These are phyloP conservation scores for Dendrobium huoshanense DNA, from an alignment of 106 monocot genomes.

Conservation along the genomic window DNA sequence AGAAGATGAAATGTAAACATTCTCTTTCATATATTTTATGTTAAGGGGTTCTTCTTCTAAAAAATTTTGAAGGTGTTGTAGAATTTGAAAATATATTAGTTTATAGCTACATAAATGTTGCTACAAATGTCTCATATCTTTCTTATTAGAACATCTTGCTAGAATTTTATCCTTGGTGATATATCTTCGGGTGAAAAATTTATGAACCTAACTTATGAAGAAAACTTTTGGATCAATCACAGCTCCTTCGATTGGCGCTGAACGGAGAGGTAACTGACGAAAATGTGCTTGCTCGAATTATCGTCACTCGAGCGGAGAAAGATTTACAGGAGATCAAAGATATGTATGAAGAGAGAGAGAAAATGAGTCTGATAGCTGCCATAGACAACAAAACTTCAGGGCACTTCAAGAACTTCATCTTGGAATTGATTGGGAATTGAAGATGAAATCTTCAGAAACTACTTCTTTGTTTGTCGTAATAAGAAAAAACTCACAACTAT, in stretches of 20 bases:
- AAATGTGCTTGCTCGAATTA: conserved; percentile 38
- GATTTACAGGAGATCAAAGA: conserved; percentile 29
- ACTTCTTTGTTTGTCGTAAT: not conserved
- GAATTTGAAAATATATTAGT: too few relatives aligned
- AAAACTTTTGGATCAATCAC: not conserved
- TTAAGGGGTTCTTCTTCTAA: not conserved
- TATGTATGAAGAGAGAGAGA: conserved; percentile 41
- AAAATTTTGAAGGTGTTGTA: too few relatives aligned
- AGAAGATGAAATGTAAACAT: too few relatives aligned
- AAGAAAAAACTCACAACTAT: not conserved
- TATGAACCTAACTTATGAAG: not conserved
- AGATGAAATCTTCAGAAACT: not conserved
- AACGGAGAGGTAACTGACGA: conserved; percentile 24
- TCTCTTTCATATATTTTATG: too few relatives aligned
- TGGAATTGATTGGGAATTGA: conserved; percentile 56
- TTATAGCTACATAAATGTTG: not conserved
- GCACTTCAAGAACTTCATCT: conserved; percentile 56
- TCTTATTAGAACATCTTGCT: not conserved
- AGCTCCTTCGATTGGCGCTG: conserved; percentile 34
- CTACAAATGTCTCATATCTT: not conserved
- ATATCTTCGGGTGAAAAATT: not conserved
- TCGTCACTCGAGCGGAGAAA: conserved; percentile 53
- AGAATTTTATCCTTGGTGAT: not conserved
- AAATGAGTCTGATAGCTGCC: conserved; percentile 35
- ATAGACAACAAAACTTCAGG: conserved; percentile 47